These are phyloP conservation scores for Leccinum pellstonianum DNA, from an alignment of 768 basidiomycete genomes.

Conservation along the genomic window DNA sequence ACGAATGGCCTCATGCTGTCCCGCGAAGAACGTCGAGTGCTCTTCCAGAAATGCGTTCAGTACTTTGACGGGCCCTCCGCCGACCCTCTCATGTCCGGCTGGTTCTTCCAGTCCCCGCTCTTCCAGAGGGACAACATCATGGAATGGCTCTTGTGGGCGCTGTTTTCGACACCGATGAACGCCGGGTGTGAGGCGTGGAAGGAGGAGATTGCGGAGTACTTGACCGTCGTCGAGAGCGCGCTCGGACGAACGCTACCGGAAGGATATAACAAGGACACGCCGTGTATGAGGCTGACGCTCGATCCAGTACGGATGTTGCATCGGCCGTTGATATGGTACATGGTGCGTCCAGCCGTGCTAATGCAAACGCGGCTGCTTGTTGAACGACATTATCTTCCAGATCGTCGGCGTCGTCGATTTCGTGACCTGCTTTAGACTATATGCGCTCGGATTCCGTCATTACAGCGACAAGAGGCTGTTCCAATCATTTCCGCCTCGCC, in stretches of 20 bases:
- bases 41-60: constrained; percentile 49
- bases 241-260: constrained; percentile 41
- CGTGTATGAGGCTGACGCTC: constrained; percentile 51
- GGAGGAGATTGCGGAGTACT: constrained; percentile 52
- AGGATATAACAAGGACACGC: constrained; percentile 39
- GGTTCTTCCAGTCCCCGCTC: constrained; percentile 44
- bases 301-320: constrained; percentile 57
- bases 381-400: constrained; percentile 30
- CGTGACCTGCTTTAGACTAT: constrained; percentile 40
- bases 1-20: constrained; percentile 39
- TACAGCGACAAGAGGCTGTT: constrained; percentile 39
- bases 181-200: constrained; percentile 38
- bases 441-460: constrained; percentile 51
- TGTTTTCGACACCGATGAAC: constrained; percentile 46
- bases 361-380: neutral
- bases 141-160: constrained; percentile 67
- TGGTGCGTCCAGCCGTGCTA: neutral
- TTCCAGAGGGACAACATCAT: constrained; percentile 48
- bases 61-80: constrained; percentile 16
- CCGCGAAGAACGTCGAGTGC: constrained; percentile 40
- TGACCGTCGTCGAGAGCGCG: constrained; percentile 38
- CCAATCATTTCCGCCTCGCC: constrained; percentile 53
- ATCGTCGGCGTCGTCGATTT: constrained; percentile 53
- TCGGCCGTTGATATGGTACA: constrained; percentile 69
- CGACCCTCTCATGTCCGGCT: constrained; percentile 41